These are phyloP conservation scores for Croton laevigatus DNA, from an alignment of 441 rosid species.

Conservation along the genomic window DNA sequence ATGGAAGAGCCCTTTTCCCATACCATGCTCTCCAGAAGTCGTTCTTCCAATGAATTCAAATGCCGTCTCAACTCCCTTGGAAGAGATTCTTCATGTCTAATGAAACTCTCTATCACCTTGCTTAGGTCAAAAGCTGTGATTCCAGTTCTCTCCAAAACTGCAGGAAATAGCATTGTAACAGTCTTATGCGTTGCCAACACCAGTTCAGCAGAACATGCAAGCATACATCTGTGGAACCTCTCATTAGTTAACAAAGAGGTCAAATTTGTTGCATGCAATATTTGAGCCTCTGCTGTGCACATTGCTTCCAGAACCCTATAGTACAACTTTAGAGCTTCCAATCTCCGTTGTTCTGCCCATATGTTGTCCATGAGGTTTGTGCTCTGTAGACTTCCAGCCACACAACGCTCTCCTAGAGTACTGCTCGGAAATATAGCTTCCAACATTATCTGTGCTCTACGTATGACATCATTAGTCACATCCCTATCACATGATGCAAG, in stretches of 20 bases:
- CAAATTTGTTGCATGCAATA: conserved; percentile 73
- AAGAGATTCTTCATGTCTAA: conserved; percentile 92
- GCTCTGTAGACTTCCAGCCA: conserved; percentile 60
- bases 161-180: conserved; percentile 91
- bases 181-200: conserved; percentile 94
- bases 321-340: conserved; percentile 83
- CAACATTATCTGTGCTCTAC: conserved; percentile 82
- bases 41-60: conserved; percentile 93
- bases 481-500: conserved; percentile 80
- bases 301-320: conserved; percentile 93
- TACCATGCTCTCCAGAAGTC: conserved; percentile 96
- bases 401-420: conserved; percentile 59
- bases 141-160: conserved; percentile 94
- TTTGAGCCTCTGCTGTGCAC: conserved; percentile 89
- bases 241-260: conserved; percentile 90
- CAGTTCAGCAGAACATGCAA: conserved; percentile 95
- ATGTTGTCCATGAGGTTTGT: conserved; percentile 83
- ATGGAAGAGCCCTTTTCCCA: conserved; percentile 98
- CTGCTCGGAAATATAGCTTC: conserved; percentile 92
- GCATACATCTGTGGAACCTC: conserved; percentile 99
- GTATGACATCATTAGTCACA: conserved; percentile 69
- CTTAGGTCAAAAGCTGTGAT: conserved; percentile 98
- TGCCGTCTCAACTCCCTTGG: conserved; percentile 98
- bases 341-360: conserved; percentile 94
- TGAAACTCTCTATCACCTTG: conserved; percentile 97